Base-by-base conservation (phyloP, 306 rosid genomes). In the Lathyrus tuberosus region DNA sequence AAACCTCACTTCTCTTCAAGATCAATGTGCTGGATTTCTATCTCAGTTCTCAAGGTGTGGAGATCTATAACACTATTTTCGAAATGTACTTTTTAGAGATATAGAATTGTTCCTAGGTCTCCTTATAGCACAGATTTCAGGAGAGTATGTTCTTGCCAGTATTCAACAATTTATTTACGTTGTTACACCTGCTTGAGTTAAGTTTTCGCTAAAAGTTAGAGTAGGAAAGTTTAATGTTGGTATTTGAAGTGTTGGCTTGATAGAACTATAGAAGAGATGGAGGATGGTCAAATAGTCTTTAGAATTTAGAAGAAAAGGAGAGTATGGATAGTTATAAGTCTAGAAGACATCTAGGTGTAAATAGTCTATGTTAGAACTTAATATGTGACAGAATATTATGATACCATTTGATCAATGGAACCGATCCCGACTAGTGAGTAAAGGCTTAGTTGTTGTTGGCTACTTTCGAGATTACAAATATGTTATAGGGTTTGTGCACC, bases 1-100 rank as follows among this genome's bases (percentile, higher is more conserved):
- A 14, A 80, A 76, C 86, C 88, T 90, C 31, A 63, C 63, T 63
- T 30, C 83, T 22, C 81, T 90, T 69, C 85, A 67, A 31, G 88
- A 90, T 69, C 76, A 48, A 7, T 90, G 97, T 77, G 82, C 96
- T 57, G 67, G 85, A 59, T 93, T 86, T 80, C 86, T 85, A 8
- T 82, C 83, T 71, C 88, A 85, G 61, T 81, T 85, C 79, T 80
- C 91, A 58, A 88, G 98, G 97, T 88, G 60, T 11, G 8, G 38
- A 56, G 20, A 46, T 64, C 47, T 56, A 47, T 68, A 11, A 63
- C 40, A 54, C 62, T 57, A 41, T 62, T 65, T 30, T 4, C 20
- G 30, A 57, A 71, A 71, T 71, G 30, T 64, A 37, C 33, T 24
- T 22, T 28, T 65, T 78, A 31, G 56, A 44, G 53, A 70, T 64